A percentile compares a stretch with the other conserved stretches of the same genome.
These are phyloP conservation scores for Pyrenula massariospora DNA, from an alignment of 495 filamentous ascomycete species.

Conservation along the genomic window DNA sequence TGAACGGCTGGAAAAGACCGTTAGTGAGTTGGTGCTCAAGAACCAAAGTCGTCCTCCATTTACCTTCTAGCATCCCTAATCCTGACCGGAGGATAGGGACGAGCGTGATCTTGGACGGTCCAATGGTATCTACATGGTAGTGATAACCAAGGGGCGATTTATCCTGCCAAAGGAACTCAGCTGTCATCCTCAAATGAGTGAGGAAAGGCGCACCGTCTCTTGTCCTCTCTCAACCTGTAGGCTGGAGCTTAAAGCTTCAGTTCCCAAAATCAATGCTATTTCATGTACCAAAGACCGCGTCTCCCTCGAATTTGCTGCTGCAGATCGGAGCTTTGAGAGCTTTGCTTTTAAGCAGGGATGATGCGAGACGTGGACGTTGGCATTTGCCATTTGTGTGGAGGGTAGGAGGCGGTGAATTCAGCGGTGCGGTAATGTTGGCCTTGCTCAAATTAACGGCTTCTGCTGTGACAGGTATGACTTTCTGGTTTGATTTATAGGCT, in stretches of 20 bases:
- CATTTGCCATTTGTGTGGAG: neutral
- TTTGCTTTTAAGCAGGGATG: constrained; percentile 85
- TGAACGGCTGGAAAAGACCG: constrained; percentile 49
- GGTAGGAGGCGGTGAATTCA: too few species aligned
- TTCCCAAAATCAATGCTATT: constrained; percentile 69
- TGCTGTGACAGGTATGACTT: too few species aligned
- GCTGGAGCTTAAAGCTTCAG: constrained; percentile 63
- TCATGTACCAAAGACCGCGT: constrained; percentile 76
- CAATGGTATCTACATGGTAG: constrained; percentile 49
- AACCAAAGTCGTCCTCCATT: neutral
- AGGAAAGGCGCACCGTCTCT: constrained; percentile 25
- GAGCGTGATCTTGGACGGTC: constrained; percentile 59
- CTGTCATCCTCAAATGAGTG: neutral
- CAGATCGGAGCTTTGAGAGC: constrained; percentile 76
- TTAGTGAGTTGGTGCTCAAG: neutral
- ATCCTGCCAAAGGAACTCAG: constrained; percentile 35
- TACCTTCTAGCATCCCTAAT: constrained; percentile 77
- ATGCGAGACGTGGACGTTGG: constrained; percentile 69
- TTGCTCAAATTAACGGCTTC: neutral
- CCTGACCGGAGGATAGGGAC: constrained; percentile 88
- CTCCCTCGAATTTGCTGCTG: constrained; percentile 54
- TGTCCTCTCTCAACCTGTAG: constrained; percentile 37
- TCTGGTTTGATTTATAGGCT: too few species aligned
- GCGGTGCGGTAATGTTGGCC: neutral
- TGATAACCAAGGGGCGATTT: constrained; percentile 61